Evolutionary conservation across 2,329 filamentous ascomycete genomes (phyloP), one percentile per base, ranked within the genome.

Genomic region (Apiospora koreana): DNA sequence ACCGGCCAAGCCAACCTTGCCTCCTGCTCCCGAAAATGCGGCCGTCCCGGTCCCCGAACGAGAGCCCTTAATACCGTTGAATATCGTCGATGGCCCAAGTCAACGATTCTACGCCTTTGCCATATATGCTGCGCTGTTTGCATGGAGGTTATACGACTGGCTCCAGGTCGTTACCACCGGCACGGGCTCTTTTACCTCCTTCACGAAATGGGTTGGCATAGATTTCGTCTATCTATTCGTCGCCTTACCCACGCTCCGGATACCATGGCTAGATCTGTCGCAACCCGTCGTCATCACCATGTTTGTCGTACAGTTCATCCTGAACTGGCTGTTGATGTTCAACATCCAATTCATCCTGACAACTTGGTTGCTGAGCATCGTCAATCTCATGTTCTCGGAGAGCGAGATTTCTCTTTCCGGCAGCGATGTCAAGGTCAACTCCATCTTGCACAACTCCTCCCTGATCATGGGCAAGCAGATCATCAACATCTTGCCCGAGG

Each of bases 391-490:
- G 73, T 87, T 98, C 67, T 98, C 96, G 83, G 95, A 98, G 79
- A 92, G 94, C 77, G 96, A 99, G 82, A 83, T 97, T 72, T 94
- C 95, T 68, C 92, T 99, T 74, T 96, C 94, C n/a, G 97, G 98
- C 80, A 91, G 93, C 74, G 94, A 91, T 77, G 95, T 99, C 79
- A 97, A 97, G 79, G 90, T 95, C 21, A 93, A 92, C 38, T 91
- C 89, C 72, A 95, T 99, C 73, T 85, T 97, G 72, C 94, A 98
- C 79, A 98, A 98, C 79, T 89, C 94, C 42, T 97, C 95, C 28
- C 87, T 98, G 77, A 98, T 99, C 73, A 88, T 97, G 83, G 96
- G 96, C 78, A 96, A 94, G 80, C 95, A 98, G 83, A 97, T 98
- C 76, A 95, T 99, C 81, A 96, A 99, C 79, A 97, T 99, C 77